phyloP scores from a whole-genome alignment of 2,329 filamentous ascomycete species.

The Pseudocercospora pini-densiflorae region DNA sequence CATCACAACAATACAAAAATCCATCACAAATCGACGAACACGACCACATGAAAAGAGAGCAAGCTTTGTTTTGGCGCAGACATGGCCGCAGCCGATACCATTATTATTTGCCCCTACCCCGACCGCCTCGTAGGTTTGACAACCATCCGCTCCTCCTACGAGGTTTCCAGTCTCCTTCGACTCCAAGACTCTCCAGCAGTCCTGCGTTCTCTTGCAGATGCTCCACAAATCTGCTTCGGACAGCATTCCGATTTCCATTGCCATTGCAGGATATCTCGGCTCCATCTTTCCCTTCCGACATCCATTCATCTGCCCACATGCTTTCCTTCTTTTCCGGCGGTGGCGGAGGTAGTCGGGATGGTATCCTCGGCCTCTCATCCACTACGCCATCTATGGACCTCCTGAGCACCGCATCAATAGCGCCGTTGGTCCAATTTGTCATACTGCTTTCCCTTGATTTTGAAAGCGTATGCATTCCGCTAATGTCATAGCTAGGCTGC shows the following conservation, averaged over 20 bases:
- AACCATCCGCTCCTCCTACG: neutral
- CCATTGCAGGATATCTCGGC: neutral
- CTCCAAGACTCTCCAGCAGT: slow-evolving; percentile 9
- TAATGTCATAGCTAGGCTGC: neutral
- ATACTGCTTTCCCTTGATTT: neutral
- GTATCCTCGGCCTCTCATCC: neutral
- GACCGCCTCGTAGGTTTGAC: neutral
- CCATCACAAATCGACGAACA: neutral
- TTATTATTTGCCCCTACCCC: neutral
- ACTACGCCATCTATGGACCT: slow-evolving; percentile 9
- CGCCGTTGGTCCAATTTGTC: slow-evolving; percentile 13
- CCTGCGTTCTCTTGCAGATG: slow-evolving; percentile 18
- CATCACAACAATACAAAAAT: neutral
- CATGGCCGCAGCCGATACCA: neutral
- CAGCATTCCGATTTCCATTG: neutral
- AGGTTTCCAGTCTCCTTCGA: neutral
- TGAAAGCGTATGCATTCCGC: neutral
- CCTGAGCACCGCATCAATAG: slow-evolving; percentile 14
- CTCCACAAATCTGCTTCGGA: slow-evolving; percentile 16
- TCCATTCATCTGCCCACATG: neutral
- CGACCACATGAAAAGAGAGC: neutral
- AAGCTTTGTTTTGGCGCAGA: neutral
- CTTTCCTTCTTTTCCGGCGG: neutral
- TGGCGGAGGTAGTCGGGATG: neutral
- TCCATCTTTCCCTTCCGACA: neutral